phyloP scores from a whole-genome alignment of 2,329 filamentous ascomycete species.

The Bipolaris gigantea region DNA sequence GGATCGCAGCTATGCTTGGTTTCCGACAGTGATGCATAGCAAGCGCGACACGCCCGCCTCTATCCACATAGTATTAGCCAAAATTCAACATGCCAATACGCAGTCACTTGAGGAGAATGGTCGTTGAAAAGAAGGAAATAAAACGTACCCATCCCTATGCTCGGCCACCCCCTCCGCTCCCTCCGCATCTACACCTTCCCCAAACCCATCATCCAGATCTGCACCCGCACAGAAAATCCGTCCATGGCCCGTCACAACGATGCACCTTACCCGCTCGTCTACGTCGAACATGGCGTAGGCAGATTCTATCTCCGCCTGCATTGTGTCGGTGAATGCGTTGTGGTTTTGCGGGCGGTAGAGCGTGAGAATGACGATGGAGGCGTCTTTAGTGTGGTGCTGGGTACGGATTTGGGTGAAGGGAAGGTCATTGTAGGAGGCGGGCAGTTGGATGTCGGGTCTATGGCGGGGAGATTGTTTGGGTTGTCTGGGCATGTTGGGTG shows the following conservation, averaged over 20 bases:
- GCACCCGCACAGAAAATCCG: conserved; percentile 60
- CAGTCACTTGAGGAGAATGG: background rate
- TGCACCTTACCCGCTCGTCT: conserved; percentile 58
- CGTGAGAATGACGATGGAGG: conserved; percentile 63
- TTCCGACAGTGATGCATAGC: conserved; percentile 62
- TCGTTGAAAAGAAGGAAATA: background rate
- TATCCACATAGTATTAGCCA: conserved; percentile 17
- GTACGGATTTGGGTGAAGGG: conserved; percentile 48
- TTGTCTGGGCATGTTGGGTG: background rate
- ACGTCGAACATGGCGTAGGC: conserved; percentile 57
- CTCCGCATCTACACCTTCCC: conserved; percentile 43
- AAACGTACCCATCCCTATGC: conserved; percentile 56
- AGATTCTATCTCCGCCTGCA: conserved; percentile 63
- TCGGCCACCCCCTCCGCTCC: conserved; percentile 51
- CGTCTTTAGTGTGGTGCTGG: conserved; percentile 47
- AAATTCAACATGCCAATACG: background rate
- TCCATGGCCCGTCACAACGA: conserved; percentile 58
- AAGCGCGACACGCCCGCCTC: conserved; percentile 52
- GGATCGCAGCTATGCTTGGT: conserved; percentile 58
- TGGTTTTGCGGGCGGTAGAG: conserved; percentile 66
- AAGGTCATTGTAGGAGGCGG: conserved; percentile 46
- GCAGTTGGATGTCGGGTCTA: conserved; percentile 34
- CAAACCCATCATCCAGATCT: conserved; percentile 58
- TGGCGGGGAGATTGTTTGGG: conserved; percentile 18
- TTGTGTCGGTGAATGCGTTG: conserved; percentile 70